These are phyloP conservation scores for Termitomyces sp. DNA, from an alignment of 768 basidiomycete species.

Conservation along the genomic window DNA sequence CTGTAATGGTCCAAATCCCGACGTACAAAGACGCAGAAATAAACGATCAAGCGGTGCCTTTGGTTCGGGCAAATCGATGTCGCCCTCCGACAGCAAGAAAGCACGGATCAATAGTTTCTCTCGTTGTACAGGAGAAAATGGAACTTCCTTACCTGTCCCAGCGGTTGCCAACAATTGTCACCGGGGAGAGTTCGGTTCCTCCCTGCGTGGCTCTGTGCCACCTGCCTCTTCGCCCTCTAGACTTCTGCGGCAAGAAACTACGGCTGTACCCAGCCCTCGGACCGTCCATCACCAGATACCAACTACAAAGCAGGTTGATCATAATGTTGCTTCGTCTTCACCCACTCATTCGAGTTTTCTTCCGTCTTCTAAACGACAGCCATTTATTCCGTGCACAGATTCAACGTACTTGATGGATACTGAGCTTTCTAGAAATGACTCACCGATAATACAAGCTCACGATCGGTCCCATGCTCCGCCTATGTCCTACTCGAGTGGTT, in stretches of 20 bases:
- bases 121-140: neutral
- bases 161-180: neutral
- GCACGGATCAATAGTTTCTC: neutral
- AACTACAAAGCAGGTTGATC: neutral
- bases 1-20: conserved; percentile 2
- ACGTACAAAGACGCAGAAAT: neutral
- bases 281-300: neutral
- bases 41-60: conserved; percentile 17
- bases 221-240: neutral
- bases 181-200: neutral
- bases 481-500: neutral
- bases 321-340: neutral
- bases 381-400: neutral
- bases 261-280: conserved; percentile 1
- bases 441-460: neutral
- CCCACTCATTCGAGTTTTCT: neutral
- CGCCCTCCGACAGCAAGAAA: conserved; percentile 9
- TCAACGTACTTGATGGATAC: neutral
- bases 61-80: conserved; percentile 6
- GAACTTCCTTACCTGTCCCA: neutral
- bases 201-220: neutral
- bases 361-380: neutral
- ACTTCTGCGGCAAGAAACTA: neutral
- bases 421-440: neutral
- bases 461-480: neutral